Base-by-base conservation (phyloP, 73 alveolate species). In the Urostyla sp. region DNA sequence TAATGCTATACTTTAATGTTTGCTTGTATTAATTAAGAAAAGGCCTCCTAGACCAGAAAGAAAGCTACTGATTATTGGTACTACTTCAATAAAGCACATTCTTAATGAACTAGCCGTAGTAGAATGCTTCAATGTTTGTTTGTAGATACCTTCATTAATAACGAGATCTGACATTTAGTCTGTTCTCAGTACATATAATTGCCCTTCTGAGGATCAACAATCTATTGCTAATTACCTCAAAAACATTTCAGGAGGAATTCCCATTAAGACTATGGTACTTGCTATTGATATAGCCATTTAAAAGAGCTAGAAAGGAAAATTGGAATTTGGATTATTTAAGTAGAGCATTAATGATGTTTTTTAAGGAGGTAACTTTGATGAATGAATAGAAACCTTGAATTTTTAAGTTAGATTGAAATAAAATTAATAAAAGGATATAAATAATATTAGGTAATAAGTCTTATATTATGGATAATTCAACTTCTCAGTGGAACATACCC, bases 31-130 rank as follows among this genome's bases (percentile, higher is more conserved):
- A 37, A 82, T 97, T 53, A 98, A 98, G 87, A 96, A 94, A 91
- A 87, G 92, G 45, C 99, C 99, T n/a, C 99, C 99, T 21, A 94
- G 96, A 54, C 94, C 89, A 63, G 98, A 95, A 59, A 88, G 98
- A 72, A 90, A 97, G 77, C 93, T 98, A 73, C 77, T 98, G 73
- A 94, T 98, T 49, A 92, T 98, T 44, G 99, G 99, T 32, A 98
- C 99, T 0, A 95, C 99, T 46, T 73, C 98, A 6, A 85, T 84
- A 48, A 90, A 92, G 18, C 32, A 85, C 21, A 90, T 96, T 20
- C 57, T 98, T 30, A 94, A 97, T 67, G 98, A 98, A 46, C 83
- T 96, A 34, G 99, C 96, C 32, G 76, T 98, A 7, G 96, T 92
- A 21, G 94, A 82, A 1, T 80, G 96, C 53, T 95, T 93, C 89